phyloP scores from a whole-genome alignment of 1,284 basidiomycete genomes.

The Papiliotrema fonsecae region DNA sequence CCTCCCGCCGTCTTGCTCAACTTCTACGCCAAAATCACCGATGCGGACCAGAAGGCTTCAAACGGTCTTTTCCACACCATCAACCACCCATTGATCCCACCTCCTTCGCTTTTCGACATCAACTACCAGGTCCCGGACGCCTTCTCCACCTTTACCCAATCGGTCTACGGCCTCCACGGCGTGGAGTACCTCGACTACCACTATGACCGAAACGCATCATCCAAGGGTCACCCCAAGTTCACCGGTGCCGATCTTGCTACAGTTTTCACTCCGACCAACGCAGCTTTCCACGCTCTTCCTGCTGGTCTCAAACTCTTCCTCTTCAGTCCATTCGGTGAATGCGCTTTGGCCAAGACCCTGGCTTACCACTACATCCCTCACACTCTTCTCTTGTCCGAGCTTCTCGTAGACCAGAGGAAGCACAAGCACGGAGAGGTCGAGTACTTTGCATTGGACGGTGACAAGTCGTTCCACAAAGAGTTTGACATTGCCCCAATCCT shows the following conservation, averaged over 20 bases:
- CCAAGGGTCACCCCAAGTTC: conserved; percentile 45
- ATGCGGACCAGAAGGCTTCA: conserved; percentile 52
- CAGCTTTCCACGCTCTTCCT: conserved; percentile 60
- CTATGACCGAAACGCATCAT: conserved; percentile 47
- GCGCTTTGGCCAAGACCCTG: conserved; percentile 58
- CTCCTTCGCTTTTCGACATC: conserved; percentile 59
- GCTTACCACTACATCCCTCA: conserved; percentile 64
- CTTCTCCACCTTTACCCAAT: conserved; percentile 59
- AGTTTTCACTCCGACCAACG: conserved; percentile 62
- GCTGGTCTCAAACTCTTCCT: conserved; percentile 57
- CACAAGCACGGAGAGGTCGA: conserved; percentile 9
- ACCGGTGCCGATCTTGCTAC: conserved; percentile 57
- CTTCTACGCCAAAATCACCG: conserved; percentile 54
- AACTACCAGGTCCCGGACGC: conserved; percentile 56
- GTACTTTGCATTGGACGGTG: conserved; percentile 16
- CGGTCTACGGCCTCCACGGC: conserved; percentile 57
- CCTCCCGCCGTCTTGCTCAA: conserved; percentile 55
- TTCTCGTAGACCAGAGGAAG: conserved; percentile 40
- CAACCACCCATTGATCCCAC: conserved; percentile 59
- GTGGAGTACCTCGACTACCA: conserved; percentile 50
- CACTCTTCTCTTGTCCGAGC: conserved; percentile 57
- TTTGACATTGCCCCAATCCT: conserved; percentile 54
- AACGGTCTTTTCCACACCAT: conserved; percentile 66
- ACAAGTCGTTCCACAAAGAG: conserved; percentile 53
- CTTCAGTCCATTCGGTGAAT: conserved; percentile 63